Evolutionary conservation across 1,284 basidiomycete species (phyloP), one percentile per base, ranked within the genome.

Genomic region (Porogramme epimiltina): DNA sequence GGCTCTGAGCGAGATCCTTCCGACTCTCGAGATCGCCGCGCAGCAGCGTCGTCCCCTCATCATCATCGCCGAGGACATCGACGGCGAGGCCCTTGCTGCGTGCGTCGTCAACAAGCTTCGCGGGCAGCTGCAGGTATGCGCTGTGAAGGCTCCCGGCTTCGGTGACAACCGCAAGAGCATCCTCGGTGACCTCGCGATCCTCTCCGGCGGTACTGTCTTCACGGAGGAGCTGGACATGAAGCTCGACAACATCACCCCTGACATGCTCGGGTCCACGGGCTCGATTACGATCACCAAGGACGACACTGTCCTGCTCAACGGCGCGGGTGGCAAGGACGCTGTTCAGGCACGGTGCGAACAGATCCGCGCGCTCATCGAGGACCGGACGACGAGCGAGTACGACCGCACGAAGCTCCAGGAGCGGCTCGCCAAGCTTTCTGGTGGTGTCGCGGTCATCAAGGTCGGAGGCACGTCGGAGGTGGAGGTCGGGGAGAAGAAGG

Each of bases 401-500:
- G 95, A 99, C 84, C 85, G 88, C 67, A 88, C 89, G 65, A 98
- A 98, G 80, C 84, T 98, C 58, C 95, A 98, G 73, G 96, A 98
- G 74, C 91, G 96, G 60, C 82, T 99, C 38, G 96, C 96, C 61
- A 98, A 99, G 82, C 81, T 98, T 52, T 85, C 83, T 39, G 95
- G 96, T 52, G 95, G 96, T 78, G 95, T 98, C 47, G 96, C 95
- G 25, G 95, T 98, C 71, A 98, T 98, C 84, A 95, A 93, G 76
- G 96, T 98, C 61, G 96, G 96, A 55, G 96, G 96, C 40, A 79
- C 87, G 44, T 88, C 83, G 56, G 96, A 98, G 74, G 95, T 98
- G 52, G 96, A 98, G 76, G 96, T 98, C 59, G 84, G 95, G 16
- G 96, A 99, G 83, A 98, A 98, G 91, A 98, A 98, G 86, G 96